Conservation (phyloP, 73 alveolate species). For the Blepharisma japonicum region DNA sequence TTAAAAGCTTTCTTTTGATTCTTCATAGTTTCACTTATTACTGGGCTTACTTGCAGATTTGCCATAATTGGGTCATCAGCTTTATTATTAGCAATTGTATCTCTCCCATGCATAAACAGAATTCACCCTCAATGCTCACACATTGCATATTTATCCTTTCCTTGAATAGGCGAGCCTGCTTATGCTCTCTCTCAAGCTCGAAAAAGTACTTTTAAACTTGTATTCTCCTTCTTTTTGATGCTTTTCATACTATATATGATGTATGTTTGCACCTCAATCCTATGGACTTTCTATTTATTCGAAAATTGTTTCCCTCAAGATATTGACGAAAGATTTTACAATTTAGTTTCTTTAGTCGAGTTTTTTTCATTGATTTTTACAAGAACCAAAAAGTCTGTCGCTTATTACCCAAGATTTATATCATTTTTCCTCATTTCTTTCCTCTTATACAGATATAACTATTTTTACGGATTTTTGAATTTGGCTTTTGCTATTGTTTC, state of each 20-base stretch:
- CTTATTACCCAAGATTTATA: background rate
- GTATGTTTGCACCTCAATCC: constrained; percentile 1
- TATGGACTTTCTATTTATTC: background rate
- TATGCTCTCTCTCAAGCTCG: background rate
- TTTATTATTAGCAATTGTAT: background rate
- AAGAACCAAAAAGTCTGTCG: constrained; percentile 1
- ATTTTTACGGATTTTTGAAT: constrained; percentile 16
- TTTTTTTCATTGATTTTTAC: background rate
- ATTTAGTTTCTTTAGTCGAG: background rate
- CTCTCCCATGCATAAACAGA: background rate
- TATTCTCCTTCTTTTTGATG: background rate
- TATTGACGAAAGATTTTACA: constrained; percentile 11
- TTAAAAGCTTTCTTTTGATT: background rate
- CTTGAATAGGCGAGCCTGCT: constrained; percentile 24
- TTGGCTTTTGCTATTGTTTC: background rate
- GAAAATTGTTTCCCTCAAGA: constrained; percentile 6
- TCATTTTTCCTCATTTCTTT: background rate
- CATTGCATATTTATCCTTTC: constrained; percentile 1
- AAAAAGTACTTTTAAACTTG: background rate
- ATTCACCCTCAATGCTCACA: background rate
- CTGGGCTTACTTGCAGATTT: constrained; percentile 10
- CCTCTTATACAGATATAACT: background rate
- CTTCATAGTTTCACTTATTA: background rate
- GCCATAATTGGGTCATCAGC: constrained; percentile 20
- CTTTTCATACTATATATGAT: background rate